Base-by-base conservation (phyloP, 2,329 filamentous ascomycete genomes). In the Penicillium sp. region DNA sequence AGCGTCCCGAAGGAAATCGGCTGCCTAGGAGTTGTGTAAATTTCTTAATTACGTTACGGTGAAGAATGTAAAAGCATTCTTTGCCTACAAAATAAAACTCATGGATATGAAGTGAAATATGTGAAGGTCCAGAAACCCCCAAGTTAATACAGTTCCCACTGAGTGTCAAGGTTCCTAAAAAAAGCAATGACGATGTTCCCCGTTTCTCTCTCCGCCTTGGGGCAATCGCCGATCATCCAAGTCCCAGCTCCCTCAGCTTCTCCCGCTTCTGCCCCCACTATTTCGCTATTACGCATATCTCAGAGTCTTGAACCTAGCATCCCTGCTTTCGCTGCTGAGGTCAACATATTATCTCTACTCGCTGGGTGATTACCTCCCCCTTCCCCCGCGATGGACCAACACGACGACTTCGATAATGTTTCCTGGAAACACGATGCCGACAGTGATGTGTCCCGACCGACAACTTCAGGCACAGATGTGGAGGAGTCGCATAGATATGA, bases 321-420 rank as follows among this genome's bases (percentile, higher is more conserved):
- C 10, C 10, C 19, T 31, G 50, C 13, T 29, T 14, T 3, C 27
- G 14, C 33, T 7, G 35, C 27, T 31, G n/a, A 31, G 14, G 29
- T 29, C 26, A 39, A 16, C 11, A 23, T 14, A 42, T 5, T 19
- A n/a, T 23, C n/a, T 19, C 53, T 43, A 45, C 58, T 44, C 48
- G 55, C 50, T 55, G 63, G 63, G 55, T 59, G 54, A 61, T 53
- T 52, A 62, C 59, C 50, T 59, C 47, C 42, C 54, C 57, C 56
- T 59, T 51, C 66, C 64, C 65, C 65, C 62, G 65, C 68, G 58
- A 80, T 80, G 78, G 77, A 79, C 62, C 69, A 77, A 59, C 74
- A 81, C 71, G 88, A 91, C 76, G 88, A 90, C 77, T 95, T 95
- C 76, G 90, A 91, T 71, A 90, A 85, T 72, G 86, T 93, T 61